Evolutionary conservation across 2,329 filamentous ascomycete genomes (phyloP), one percentile per base, ranked within the genome.

Genomic region (Ascochyta koolunga): DNA sequence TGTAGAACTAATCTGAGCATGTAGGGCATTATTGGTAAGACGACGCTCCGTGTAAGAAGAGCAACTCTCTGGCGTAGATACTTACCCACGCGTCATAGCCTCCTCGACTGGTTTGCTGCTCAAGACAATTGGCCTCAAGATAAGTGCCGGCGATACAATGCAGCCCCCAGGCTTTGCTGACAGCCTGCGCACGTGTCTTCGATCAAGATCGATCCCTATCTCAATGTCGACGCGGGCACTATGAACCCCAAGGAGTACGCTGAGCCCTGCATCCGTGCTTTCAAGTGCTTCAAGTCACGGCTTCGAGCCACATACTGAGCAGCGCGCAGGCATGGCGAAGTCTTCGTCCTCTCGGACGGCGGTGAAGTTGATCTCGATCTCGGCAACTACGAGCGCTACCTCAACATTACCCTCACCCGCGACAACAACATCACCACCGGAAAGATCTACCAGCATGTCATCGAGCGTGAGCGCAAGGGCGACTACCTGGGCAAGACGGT

Each of bases 371-470:
- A 90, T 69, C 83, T 91, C 54, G 88, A 91, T 72, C 80, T 91
- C 29, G 88, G 88, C 61, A 90, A 90, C 75, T 90, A 90, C 77
- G 88, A 90, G 73, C 83, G 88, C 37, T 96, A 96, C 72, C 86
- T 96, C 49, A 88, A 88, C 69, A 88, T 93, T 61, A 90, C 88
- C 50, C 82, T 98, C 57, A 91, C 86, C 8, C 83, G 88, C 58
- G 92, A 96, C 66, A 91, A 93, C 80, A 98, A 98, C 77, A 96
- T 99, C 77, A 99, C 95, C 3, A 96, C 93, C 5, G 95, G 95
- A 71, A 97, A 98, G 80, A 91, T 98, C 65, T 98, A 97, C 78
- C 83, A 91, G 70, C 86, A 89, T 67, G 93, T 97, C 48, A 92
- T 96, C 67, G 86, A 92, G 69, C 86, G 85, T 58, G 86, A 89